phyloP scores from a whole-genome alignment of 1,139 yeast genomes.

The Magnusiomyces magnusii region DNA sequence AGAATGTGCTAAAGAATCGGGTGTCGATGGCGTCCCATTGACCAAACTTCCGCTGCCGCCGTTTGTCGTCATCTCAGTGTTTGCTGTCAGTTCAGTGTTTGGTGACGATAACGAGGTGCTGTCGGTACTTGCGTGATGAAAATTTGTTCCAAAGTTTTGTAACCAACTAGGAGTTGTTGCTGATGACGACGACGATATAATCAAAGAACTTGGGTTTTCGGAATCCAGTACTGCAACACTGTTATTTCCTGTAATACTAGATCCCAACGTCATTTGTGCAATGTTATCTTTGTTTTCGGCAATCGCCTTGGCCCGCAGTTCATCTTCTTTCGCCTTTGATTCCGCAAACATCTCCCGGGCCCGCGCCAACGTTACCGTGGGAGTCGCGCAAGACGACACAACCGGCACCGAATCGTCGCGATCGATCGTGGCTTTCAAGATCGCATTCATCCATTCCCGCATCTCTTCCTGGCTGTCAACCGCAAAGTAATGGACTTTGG shows the following conservation, averaged over 20 bases:
- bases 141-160: slow-evolving; percentile 8
- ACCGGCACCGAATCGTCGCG: slow-evolving; percentile 90
- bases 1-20: slow-evolving; percentile 22
- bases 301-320: slow-evolving; percentile 25
- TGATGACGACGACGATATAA: not conserved
- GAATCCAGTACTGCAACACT: slow-evolving; percentile 1
- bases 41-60: not conserved
- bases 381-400: slow-evolving; percentile 90
- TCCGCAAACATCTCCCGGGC: slow-evolving; percentile 83
- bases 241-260: slow-evolving; percentile 6
- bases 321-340: slow-evolving; percentile 38
- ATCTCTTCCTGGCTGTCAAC: slow-evolving; percentile 86
- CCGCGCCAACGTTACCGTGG: slow-evolving; percentile 79
- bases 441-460: slow-evolving; percentile 92
- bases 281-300: slow-evolving; percentile 18
- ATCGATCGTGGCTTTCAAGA: slow-evolving; percentile 94
- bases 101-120: not conserved
- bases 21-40: slow-evolving; percentile 18
- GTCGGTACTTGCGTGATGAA: not conserved
- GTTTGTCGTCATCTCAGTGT: not conserved
- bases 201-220: not conserved
- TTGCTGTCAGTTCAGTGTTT: not conserved
- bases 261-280: slow-evolving; percentile 14
- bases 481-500: slow-evolving; percentile 91
- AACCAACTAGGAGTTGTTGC: slow-evolving; percentile 5